Evolutionary conservation across 177 flowering plant species (phyloP).

Genomic region (Telopea speciosissima): DNA sequence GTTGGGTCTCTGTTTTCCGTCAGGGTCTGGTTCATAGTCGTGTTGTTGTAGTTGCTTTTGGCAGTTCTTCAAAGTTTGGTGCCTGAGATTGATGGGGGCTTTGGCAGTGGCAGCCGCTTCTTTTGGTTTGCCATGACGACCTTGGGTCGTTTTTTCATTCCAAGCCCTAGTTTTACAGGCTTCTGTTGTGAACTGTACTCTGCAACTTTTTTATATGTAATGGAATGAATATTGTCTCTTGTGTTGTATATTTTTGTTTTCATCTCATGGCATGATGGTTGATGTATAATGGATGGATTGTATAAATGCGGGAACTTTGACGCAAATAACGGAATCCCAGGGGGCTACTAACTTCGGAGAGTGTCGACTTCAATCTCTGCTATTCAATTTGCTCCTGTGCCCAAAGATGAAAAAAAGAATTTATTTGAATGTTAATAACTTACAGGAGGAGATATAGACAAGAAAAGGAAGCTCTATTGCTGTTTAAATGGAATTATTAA

Average conservation of each 20-base stretch:
- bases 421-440: too few species aligned
- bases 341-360: neutral
- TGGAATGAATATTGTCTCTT: neutral
- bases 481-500: too few species aligned
- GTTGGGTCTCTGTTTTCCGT: constrained; percentile 13
- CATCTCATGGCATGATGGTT: neutral
- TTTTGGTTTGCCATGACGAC: constrained; percentile 41
- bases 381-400: neutral
- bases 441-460: too few species aligned
- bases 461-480: too few species aligned
- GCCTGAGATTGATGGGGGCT: constrained; percentile 34
- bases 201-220: constrained; percentile 19
- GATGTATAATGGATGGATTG: too few species aligned
- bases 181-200: constrained; percentile 26
- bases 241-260: neutral
- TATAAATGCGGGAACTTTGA: too few species aligned
- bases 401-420: too few species aligned
- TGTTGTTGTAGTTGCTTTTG: constrained; percentile 25
- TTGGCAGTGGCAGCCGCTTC: constrained; percentile 46
- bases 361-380: neutral
- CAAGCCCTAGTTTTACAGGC: constrained; percentile 50
- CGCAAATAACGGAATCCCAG: neutral
- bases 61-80: constrained; percentile 30
- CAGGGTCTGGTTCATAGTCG: neutral
- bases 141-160: constrained; percentile 32